Evolutionary conservation across 208 protist species (phyloP), one percentile per base, ranked within the genome.

Genomic region (Angomonas desouzai): DNA sequence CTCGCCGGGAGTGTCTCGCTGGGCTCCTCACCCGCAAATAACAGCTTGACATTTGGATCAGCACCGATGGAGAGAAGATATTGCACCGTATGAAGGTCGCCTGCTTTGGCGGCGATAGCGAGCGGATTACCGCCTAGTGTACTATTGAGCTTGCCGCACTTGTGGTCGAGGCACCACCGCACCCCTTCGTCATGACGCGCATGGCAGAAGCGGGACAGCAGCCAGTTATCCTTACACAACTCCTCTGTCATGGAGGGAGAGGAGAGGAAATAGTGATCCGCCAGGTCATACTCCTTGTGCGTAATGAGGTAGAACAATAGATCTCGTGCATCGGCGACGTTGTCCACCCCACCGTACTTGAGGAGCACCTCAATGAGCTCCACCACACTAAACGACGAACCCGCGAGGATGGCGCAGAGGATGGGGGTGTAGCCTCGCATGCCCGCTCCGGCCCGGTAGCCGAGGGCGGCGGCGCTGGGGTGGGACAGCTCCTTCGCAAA

Each of bases 101-200:
- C 79, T 10, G 73, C 49, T 13, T 58, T 45, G 20, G 81, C 73
- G 59, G 81, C 83, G 29, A 78, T 65, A 20, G 75, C 59, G n/a
- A 92, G 69, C 38, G 81, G 81, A 27, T 76, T 74, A 48, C 62
- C 62, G 56, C 62, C 69, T 23, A 53, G 43, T 16, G 49, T 57
- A 1, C 71, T 60, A 38, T 76, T 74, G 30, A 83, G 40, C 33
- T 70, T 57, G 55, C 81, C 76, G 57, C 56, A 71, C 27, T 69
- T 60, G 34, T 58, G 71, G 58, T 84, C 81, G 2, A 85, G 48
- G 34, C 85, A 92, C 85, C 85, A 92, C 27, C 81, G 75, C 51
- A 89, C 63, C 58, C 49, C 78, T 64, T 59, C 30, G 7, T 13
- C 18, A 13, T 40, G 9, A 40, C 34, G 28, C 13, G 61, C 30